Base-by-base conservation (phyloP, 208 protist genomes). In the Leishmania tropica region DNA sequence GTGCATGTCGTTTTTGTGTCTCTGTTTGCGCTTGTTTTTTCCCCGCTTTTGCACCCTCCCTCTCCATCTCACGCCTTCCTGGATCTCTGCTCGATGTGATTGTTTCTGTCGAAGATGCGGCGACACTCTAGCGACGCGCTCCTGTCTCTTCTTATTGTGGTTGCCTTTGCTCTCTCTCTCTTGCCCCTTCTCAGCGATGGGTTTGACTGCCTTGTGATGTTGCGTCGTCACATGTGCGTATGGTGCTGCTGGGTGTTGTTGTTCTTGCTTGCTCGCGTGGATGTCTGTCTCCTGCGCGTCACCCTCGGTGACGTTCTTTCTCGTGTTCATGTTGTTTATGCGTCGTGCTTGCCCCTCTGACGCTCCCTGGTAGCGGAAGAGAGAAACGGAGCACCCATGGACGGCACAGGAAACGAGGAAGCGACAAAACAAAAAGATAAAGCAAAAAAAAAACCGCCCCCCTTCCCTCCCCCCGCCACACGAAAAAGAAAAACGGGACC, bases 341-440 rank as follows among this genome's bases (percentile, higher is more conserved):
- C 6, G 10, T 31, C 2, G 7, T 62, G 56, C 24, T 21, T 40
- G 31, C 31, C 31, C 31, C 58, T 67, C 60, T 45, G 24, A 53
- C 56, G 56, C 54, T 51, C 56, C 31, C n/a, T 53, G 37, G 15
- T 68, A 51, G 74, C 15, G 67, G 62, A 48, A 84, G 17, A 79
- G 35, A 21, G 73, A 31, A 72, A 13, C 45, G n/a, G 53, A 64
- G n/a, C 51, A 10, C 35, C 83, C 58, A 78, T 64, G 48, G 24
- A 72, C 67, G 35, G 11, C 53, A 71, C n/a, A 75, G 21, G 19
- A 47, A 65, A 47, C 65, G 70, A 21, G n/a, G 75, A 54, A 40
- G 31, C 6, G 28, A 28, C 21, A 3, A 31, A 24, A 6, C 3
- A 7, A 40, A 40, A 67, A 19, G 6, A 40, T 3, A 40, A 67